phyloP scores from a whole-genome alignment of 148 eudicot genomes.

The Euryodendron excelsum region DNA sequence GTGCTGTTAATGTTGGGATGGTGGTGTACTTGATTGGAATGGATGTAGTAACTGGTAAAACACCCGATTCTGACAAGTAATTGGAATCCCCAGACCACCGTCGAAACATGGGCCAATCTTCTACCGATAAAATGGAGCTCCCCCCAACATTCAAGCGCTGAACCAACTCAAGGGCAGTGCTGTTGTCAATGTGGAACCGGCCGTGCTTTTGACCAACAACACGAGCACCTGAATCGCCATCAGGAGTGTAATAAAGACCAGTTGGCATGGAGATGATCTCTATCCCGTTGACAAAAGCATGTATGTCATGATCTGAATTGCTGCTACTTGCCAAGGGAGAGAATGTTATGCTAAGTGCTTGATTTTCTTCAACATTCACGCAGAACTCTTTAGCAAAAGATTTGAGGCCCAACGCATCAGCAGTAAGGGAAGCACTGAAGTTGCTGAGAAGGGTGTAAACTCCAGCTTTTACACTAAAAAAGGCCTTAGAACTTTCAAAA shows the following conservation, averaged over 20 bases:
- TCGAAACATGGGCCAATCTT: slow-evolving; percentile 26
- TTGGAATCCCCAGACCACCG: slow-evolving; percentile 16
- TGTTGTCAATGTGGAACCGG: slow-evolving; percentile 14
- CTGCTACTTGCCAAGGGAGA: slow-evolving; percentile 17
- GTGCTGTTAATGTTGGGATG: slow-evolving; percentile 20
- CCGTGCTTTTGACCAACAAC: slow-evolving; percentile 12
- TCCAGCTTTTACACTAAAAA: slow-evolving; percentile 29
- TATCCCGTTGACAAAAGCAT: slow-evolving; percentile 37
- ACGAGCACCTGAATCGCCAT: not conserved
- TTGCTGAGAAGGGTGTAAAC: slow-evolving; percentile 27
- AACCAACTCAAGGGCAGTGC: slow-evolving; percentile 24
- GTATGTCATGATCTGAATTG: not conserved
- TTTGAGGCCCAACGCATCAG: not conserved
- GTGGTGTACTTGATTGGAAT: not conserved
- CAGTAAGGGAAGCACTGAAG: slow-evolving; percentile 21
- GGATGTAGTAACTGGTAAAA: not conserved
- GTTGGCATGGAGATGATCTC: slow-evolving; percentile 35
- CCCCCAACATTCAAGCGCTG: slow-evolving; percentile 28
- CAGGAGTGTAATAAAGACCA: slow-evolving; percentile 14
- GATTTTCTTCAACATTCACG: slow-evolving; percentile 14
- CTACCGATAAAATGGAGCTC: not conserved
- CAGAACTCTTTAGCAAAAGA: slow-evolving; percentile 16
- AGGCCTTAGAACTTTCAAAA: slow-evolving; percentile 16
- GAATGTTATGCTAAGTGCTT: slow-evolving; percentile 19
- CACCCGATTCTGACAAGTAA: not conserved